phyloP scores from a whole-genome alignment of 768 basidiomycete genomes.

The Boletus insuetus region DNA sequence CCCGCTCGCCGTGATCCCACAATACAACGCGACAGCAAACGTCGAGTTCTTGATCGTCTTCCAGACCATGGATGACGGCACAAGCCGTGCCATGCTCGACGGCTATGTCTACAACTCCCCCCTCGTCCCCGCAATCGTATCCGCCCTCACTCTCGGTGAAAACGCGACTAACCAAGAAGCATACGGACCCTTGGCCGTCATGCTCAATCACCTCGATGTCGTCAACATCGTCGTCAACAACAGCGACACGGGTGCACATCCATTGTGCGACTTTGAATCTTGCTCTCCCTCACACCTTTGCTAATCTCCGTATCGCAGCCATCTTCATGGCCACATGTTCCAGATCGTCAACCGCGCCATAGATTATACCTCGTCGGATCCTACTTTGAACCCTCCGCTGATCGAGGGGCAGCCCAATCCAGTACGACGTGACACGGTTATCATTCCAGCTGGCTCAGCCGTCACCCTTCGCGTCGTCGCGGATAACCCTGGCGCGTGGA shows the following conservation, averaged over 20 bases:
- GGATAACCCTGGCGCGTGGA: constrained; percentile 92
- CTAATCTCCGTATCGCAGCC: constrained; percentile 46
- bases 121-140: constrained; percentile 73
- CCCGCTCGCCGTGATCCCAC: constrained; percentile 53
- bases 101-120: constrained; percentile 65
- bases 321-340: constrained; percentile 87
- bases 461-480: constrained; percentile 77
- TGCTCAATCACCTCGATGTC: constrained; percentile 71
- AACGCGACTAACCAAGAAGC: constrained; percentile 65
- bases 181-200: constrained; percentile 79
- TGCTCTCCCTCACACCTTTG: background rate
- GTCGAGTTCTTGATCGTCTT: constrained; percentile 74
- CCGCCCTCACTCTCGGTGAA: constrained; percentile 69
- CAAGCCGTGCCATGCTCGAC: constrained; percentile 80
- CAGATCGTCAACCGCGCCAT: constrained; percentile 72
- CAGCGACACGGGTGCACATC: constrained; percentile 71
- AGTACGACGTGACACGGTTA: constrained; percentile 86
- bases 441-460: constrained; percentile 64
- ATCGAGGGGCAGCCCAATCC: constrained; percentile 82
- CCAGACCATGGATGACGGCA: constrained; percentile 83
- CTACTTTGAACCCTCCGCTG: constrained; percentile 75
- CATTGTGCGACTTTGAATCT: constrained; percentile 57
- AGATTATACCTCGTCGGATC: constrained; percentile 73
- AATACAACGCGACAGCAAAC: constrained; percentile 50
- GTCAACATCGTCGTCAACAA: constrained; percentile 78